Evolutionary conservation across 768 basidiomycete genomes (phyloP).

Genomic region (Pleurotus platypus): DNA sequence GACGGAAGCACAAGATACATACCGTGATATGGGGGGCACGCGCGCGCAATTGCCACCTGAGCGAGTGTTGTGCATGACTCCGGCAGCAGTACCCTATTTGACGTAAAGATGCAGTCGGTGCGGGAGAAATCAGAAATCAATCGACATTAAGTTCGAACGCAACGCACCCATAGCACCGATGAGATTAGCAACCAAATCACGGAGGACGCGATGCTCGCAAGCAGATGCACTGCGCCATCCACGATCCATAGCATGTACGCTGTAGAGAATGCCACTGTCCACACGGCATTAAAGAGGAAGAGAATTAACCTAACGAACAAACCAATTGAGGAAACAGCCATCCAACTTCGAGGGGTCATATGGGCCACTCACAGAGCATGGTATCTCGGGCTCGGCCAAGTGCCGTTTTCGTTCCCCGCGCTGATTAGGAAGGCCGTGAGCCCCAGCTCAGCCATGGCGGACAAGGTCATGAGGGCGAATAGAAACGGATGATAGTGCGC

Average conservation of each 20-base stretch:
- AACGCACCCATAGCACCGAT: slow-evolving; percentile 61
- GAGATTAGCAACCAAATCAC: slow-evolving; percentile 70
- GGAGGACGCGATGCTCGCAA: slow-evolving; percentile 78
- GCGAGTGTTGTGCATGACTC: slow-evolving; percentile 64
- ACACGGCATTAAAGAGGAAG: slow-evolving; percentile 61
- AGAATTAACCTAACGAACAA: slow-evolving; percentile 42
- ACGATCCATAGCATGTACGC: slow-evolving; percentile 72
- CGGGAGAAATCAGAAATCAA: neutral
- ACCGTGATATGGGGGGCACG: slow-evolving; percentile 50
- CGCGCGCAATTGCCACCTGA: slow-evolving; percentile 56
- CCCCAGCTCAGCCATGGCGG: slow-evolving; percentile 69
- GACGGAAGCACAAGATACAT: slow-evolving; percentile 13
- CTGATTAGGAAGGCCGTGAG: slow-evolving; percentile 73
- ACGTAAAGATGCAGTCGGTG: neutral
- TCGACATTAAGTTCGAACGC: neutral
- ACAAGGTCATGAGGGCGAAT: slow-evolving; percentile 62
- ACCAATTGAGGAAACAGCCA: slow-evolving; percentile 8
- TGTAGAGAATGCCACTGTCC: slow-evolving; percentile 71
- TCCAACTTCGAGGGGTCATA: neutral
- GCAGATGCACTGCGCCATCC: slow-evolving; percentile 59
- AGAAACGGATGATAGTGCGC: slow-evolving; percentile 60
- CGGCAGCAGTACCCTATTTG: slow-evolving; percentile 61
- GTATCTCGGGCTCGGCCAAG: slow-evolving; percentile 61
- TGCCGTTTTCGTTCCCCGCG: slow-evolving; percentile 57
- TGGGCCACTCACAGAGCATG: slow-evolving; percentile 52